These are phyloP conservation scores for Aphanoascus verrucosus DNA, from an alignment of 2,329 filamentous ascomycete genomes.

Conservation along the genomic window DNA sequence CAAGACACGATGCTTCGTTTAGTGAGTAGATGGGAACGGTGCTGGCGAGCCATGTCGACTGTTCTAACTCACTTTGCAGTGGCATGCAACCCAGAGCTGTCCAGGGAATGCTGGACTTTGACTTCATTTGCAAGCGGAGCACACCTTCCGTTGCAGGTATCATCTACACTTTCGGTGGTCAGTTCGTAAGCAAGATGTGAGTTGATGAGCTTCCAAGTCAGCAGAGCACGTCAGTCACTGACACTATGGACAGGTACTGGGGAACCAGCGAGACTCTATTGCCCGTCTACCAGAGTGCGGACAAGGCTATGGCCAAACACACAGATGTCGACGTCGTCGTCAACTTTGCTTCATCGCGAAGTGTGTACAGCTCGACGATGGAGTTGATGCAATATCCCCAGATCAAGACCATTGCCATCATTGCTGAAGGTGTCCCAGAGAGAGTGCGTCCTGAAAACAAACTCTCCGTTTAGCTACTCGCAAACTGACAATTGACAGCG, in stretches of 20 bases:
- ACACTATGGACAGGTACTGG: slow-evolving; percentile 61
- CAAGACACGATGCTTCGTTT: slow-evolving; percentile 99
- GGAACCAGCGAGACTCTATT: slow-evolving; percentile 97
- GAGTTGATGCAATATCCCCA: slow-evolving; percentile 96
- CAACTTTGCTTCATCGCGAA: slow-evolving; percentile 98
- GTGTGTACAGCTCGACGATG: slow-evolving; percentile 97
- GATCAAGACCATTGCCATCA: slow-evolving; percentile 98
- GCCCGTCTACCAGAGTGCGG: slow-evolving; percentile 90
- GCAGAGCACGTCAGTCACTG: slow-evolving; percentile 3
- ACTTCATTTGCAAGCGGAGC: slow-evolving; percentile 99
- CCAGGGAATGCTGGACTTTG: slow-evolving; percentile 94
- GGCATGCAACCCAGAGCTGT: slow-evolving; percentile 92
- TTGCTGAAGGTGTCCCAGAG: slow-evolving; percentile 97
- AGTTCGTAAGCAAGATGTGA: slow-evolving; percentile 99
- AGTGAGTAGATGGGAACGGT: slow-evolving; percentile 44
- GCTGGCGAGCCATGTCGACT: neutral
- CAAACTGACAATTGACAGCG: slow-evolving; percentile 45
- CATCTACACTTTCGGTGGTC: slow-evolving; percentile 99
- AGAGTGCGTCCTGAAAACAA: slow-evolving; percentile 48
- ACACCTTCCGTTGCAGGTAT: slow-evolving; percentile 96
- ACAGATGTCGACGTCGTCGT: slow-evolving; percentile 93
- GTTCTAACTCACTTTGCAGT: slow-evolving; percentile 31
- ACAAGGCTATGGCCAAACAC: slow-evolving; percentile 93
- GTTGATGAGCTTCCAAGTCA: slow-evolving; percentile 13
- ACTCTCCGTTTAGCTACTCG: neutral